Base-by-base conservation (phyloP, 257 asterid species). In the Solanum clarkiae region DNA sequence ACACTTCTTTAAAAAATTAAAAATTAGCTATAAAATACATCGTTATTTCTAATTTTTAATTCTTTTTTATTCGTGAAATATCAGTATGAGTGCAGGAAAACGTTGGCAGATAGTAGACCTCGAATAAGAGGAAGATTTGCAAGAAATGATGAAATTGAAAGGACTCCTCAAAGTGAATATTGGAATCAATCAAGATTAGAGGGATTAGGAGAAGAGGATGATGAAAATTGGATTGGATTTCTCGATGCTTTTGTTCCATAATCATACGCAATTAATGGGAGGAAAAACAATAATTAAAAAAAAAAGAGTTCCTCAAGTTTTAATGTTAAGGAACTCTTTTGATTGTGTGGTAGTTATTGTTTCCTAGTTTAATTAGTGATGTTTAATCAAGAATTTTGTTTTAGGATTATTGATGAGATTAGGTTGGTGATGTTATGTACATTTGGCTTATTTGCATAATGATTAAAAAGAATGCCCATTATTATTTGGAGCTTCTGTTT, bases 31-130 rank as follows among this genome's bases (percentile, higher is more conserved):
- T 10, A 2, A 42, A 70, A 10, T 18, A 4, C 0, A 0, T 70
- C 10, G 2, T 59, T n/a, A 10, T 36, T 36, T 36, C 42, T 36
- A 36, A 36, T 36, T 36, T 36, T 32, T 32, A 32, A 29, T 32
- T 32, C 3, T 59, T 1, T 29, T 29, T 66, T 15, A 0, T 68
- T 32, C 7, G 3, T 68, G 12, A 68, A 75, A 24, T 49, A 24
- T 75, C 86, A 96, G 99, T 96, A 96, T 11, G 99, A 95, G 84
- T 95, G 99, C 88, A 90, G 99, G 87, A 96, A 95, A 86, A 93
- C 97, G 24, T 86, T 95, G 82, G 99, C 99, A 16, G 99, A 94
- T 71, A 93, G 97, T 80, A 88, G 98, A 53, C 99, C 97, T 1
- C 94, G 99, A 6, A 93, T 94, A 65, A 88, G 98, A 80, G 99